phyloP scores from a whole-genome alignment of 805 yeast genomes.

The Schwanniomyces sp. region DNA sequence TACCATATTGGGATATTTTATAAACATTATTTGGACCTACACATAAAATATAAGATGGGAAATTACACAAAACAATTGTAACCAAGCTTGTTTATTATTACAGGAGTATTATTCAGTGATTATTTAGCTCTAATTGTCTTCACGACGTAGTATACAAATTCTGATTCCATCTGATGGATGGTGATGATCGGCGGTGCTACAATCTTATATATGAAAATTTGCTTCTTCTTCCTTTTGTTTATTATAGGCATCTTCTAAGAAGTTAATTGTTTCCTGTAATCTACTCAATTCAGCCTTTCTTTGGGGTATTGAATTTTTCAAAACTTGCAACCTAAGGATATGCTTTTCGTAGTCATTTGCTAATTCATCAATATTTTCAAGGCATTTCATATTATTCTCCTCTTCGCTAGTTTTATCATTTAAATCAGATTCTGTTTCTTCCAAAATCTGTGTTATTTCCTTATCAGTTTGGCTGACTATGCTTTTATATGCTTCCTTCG shows the following conservation, averaged over 20 bases:
- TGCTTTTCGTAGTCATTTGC: slow-evolving; percentile 25
- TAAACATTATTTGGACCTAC: neutral
- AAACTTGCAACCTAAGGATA: slow-evolving; percentile 27
- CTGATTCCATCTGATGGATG: neutral
- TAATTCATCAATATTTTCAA: slow-evolving; percentile 15
- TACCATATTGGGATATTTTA: neutral
- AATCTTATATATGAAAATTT: neutral
- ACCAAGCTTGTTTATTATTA: neutral
- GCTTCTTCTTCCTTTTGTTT: slow-evolving; percentile 9
- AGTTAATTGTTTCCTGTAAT: slow-evolving; percentile 27
- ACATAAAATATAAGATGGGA: neutral
- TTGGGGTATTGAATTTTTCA: slow-evolving; percentile 37
- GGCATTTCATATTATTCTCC: slow-evolving; percentile 7
- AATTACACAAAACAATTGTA: neutral
- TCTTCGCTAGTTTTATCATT: slow-evolving; percentile 6
- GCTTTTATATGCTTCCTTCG: slow-evolving; percentile 36
- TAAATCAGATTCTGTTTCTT: slow-evolving; percentile 13
- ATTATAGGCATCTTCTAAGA: slow-evolving; percentile 22
- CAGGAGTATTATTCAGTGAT: neutral
- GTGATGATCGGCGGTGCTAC: neutral
- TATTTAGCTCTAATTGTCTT: slow-evolving; percentile 1
- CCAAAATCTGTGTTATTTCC: slow-evolving; percentile 25
- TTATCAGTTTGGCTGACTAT: slow-evolving; percentile 29
- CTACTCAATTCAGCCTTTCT: slow-evolving; percentile 34
- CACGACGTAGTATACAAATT: slow-evolving; percentile 6